A percentile compares a stretch with the other conserved stretches of the same genome.
These are phyloP conservation scores for Scedosporium aurantiacum DNA, from an alignment of 2,329 filamentous ascomycete species.

Conservation along the genomic window DNA sequence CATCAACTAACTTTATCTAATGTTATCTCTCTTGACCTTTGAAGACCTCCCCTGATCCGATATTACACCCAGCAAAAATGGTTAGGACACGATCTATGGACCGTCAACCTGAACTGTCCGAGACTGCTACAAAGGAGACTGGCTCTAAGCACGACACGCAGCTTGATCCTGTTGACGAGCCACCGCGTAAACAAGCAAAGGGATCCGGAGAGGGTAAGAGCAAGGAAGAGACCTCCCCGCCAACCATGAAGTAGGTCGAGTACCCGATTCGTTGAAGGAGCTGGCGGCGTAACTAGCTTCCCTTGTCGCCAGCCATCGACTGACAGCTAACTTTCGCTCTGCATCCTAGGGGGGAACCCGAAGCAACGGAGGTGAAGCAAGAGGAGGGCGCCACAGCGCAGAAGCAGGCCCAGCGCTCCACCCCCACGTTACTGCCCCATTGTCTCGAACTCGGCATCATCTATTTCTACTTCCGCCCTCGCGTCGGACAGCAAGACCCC, in stretches of 20 bases:
- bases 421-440: slow-evolving; percentile 22
- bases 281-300: not conserved
- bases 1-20: too few species aligned
- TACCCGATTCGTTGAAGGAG: too few species aligned
- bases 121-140: not conserved
- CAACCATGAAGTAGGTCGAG: not conserved
- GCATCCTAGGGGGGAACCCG: not conserved
- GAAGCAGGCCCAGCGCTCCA: not conserved
- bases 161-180: not conserved
- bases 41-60: too few species aligned
- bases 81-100: slow-evolving; percentile 5
- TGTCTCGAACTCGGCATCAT: slow-evolving; percentile 79
- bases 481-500: slow-evolving; percentile 62
- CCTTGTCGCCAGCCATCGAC: not conserved
- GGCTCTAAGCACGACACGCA: not conserved
- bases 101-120: not conserved
- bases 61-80: not conserved
- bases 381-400: not conserved
- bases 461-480: slow-evolving; percentile 79
- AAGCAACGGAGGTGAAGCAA: not conserved
- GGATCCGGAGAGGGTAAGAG: not conserved
- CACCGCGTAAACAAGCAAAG: not conserved
- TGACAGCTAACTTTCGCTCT: not conserved
- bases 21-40: not conserved
- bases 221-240: not conserved